Evolutionary conservation across 306 rosid species (phyloP), one percentile per base, ranked within the genome.

Genomic region (Fragaria nilgerrensis): DNA sequence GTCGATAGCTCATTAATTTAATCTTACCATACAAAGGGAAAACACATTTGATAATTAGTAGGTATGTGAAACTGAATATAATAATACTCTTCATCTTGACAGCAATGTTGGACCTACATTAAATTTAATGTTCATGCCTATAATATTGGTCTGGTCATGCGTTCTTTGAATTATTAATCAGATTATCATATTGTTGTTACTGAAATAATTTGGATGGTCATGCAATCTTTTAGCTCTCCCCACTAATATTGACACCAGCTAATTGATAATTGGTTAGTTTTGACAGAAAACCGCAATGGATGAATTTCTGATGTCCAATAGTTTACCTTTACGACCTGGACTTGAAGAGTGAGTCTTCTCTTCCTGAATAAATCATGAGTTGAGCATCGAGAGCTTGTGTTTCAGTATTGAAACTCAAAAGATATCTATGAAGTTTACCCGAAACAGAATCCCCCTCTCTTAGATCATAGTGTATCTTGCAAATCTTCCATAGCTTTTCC

Each of bases 281-380:
- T 84, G 84, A 82, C 96, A 92, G 98, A 87, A 85, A 83, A 86
- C 78, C 50, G 95, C 96, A 0, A 70, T 91, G 83, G 86, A 88
- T 84, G 95, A 92, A 85, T 84, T 86, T 86, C 75, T 89, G 80
- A 86, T 84, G 71, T 94, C 98, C 85, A 83, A 79, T 75, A 84
- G 82, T 75, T 82, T 87, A 78, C 91, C 93, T 74, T 80, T 92
- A 70, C 92, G 96, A 48, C 96, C 98, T 79, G 98, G 96, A 82
- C 86, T 89, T 83, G 91, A 89, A 87, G 91, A 88, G 98, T 92
- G 85, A 88, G 98, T 87, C 82, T 67, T 64, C 82, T 74, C 20
- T 16, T 69, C 59, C 75, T 81, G 80, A 69, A 62, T 78, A 68
- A 74, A 69, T 82, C 34, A 34, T 49, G 39, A 63, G 64, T 65